A percentile compares a stretch with the other conserved stretches of the same genome.
Conservation (phyloP, 345 rosid species). For the Sonneratia caseolaris region DNA sequence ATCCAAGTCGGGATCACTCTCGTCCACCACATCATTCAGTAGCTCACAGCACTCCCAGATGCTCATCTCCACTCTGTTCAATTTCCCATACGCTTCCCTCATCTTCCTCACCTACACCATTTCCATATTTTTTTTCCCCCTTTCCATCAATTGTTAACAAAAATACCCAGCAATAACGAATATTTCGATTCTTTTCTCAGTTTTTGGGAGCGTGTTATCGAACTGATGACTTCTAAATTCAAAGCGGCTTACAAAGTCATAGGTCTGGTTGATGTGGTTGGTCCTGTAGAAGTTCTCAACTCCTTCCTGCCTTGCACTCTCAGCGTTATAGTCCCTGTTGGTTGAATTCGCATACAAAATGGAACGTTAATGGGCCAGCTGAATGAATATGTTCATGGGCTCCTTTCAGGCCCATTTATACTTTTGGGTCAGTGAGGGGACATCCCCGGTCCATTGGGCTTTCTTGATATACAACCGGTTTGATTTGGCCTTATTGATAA, state of each 20-base stretch:
- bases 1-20: slow-evolving; percentile 67
- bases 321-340: slow-evolving; percentile 62
- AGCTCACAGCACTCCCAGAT: slow-evolving; percentile 71
- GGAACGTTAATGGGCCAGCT: neutral
- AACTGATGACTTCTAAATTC: no score
- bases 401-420: neutral
- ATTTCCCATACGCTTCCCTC: slow-evolving; percentile 40
- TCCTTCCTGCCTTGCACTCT: slow-evolving; percentile 54
- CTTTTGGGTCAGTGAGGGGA: neutral
- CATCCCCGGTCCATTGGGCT: neutral
- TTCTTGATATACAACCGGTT: neutral
- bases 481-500: neutral
- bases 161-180: neutral
- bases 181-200: neutral
- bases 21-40: slow-evolving; percentile 54
- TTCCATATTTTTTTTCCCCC: neutral
- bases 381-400: neutral
- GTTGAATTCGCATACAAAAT: neutral
- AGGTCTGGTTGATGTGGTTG: slow-evolving; percentile 75
- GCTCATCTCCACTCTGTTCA: slow-evolving; percentile 47
- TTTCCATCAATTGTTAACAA: neutral
- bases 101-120: slow-evolving; percentile 31
- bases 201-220: no score
- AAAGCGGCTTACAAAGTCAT: slow-evolving; percentile 47
- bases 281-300: slow-evolving; percentile 65